These are phyloP conservation scores for Escallonia herrerae DNA, from an alignment of 129 eudicot genomes.

Conservation along the genomic window DNA sequence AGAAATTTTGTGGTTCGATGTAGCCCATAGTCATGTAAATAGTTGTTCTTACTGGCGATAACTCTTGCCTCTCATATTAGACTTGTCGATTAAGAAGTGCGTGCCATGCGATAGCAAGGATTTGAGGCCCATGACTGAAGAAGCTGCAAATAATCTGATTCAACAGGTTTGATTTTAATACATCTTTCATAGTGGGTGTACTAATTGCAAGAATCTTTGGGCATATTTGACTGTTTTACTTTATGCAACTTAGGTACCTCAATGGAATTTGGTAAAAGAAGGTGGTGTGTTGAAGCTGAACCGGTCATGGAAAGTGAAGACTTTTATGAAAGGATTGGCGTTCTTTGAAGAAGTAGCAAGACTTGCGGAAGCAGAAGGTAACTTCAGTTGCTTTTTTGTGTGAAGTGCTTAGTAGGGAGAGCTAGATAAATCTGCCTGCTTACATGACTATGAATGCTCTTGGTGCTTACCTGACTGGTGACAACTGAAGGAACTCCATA, in stretches of 20 bases:
- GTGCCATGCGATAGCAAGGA: slow-evolving; percentile 76
- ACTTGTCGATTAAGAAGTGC: slow-evolving; percentile 66
- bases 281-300: slow-evolving; percentile 59
- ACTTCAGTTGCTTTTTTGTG: slow-evolving; percentile 6
- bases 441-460: no score
- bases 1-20: not conserved
- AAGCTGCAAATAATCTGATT: slow-evolving; percentile 46
- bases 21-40: not conserved
- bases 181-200: not conserved
- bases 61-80: slow-evolving; percentile 29
- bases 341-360: slow-evolving; percentile 64
- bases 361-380: slow-evolving; percentile 96
- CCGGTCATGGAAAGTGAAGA: slow-evolving; percentile 81
- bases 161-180: slow-evolving; percentile 30
- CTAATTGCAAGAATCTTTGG: not conserved
- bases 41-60: not conserved
- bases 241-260: slow-evolving; percentile 53
- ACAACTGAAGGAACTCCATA: no score
- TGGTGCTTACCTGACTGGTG: no score
- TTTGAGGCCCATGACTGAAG: slow-evolving; percentile 75
- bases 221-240: slow-evolving; percentile 2
- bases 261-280: slow-evolving; percentile 71
- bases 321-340: slow-evolving; percentile 75
- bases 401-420: not conserved
- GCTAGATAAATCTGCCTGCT: no score